Base-by-base conservation (phyloP, 495 filamentous ascomycete genomes). In the Aspergillus homomorphus region DNA sequence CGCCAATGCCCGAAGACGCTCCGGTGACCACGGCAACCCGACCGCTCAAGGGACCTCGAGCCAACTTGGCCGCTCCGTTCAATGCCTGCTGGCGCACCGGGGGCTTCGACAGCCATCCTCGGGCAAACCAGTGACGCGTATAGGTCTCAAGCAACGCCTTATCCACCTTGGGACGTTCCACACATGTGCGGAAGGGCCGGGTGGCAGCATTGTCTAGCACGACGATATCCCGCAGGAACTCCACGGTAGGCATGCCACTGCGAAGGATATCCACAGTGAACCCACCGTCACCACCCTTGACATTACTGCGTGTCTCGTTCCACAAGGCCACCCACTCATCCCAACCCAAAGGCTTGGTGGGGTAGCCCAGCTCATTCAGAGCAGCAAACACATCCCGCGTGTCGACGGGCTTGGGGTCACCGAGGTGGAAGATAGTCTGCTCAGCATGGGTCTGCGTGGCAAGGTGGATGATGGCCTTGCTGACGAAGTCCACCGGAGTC, bases 401-500 rank as follows among this genome's bases (percentile, higher is more conserved):
- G 43, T 78, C 67, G 8, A 87, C 73, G 2, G 86, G 86, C 18
- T 78, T 75, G n/a, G 86, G 80, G 56, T 89, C 85, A 9, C 86
- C 85, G 0, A 89, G 70, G 58, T 89, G 86, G 72, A 86, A 86
- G 19, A 88, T 68, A 0, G 73, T 76, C 58, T 84, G 82, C 16
- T 81, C 71, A 10, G 73, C 70, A 14, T 81, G 66, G 0, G 71
- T 79, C 44, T 85, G 75, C 14, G 82, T 80, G 41, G 79, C 74
- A 48, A 88, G 79, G 42, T 84, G 78, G 28, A 87, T 65, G 56
- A 89, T 87, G 0, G 83, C 78, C 59, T 82, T 82, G 68, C 82
- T 86, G 54, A 88, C 82, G 54, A 87, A 87, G 68, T 89, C 85
- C 2, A 86, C 86, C 0, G 86, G 86, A 2, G 86, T 88, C 85